Evolutionary conservation across 2,329 filamentous ascomycete genomes (phyloP).

Genomic region (Talaromyces amestolkiae): DNA sequence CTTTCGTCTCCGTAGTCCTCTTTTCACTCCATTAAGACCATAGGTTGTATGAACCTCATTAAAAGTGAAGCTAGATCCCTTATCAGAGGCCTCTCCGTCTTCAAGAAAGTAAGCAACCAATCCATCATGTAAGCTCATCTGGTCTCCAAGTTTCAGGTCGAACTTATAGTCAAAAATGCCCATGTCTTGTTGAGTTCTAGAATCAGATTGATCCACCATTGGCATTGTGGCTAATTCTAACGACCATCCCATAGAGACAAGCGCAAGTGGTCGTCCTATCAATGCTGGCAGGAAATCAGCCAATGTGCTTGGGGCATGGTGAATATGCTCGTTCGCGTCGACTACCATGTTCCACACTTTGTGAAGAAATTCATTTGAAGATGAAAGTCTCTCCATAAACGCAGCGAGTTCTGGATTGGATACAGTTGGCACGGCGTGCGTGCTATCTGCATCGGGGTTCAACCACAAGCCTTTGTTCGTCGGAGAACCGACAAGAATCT

Average conservation of each 20-base stretch:
- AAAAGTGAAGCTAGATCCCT: neutral
- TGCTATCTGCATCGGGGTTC: neutral
- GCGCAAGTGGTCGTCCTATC: slow-evolving; percentile 35
- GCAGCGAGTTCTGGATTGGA: neutral
- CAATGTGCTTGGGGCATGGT: neutral
- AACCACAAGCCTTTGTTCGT: neutral
- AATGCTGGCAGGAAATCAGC: slow-evolving; percentile 12
- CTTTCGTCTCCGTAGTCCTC: neutral
- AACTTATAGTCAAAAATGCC: neutral
- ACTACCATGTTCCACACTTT: neutral
- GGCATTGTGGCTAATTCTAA: slow-evolving; percentile 27
- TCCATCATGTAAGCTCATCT: neutral
- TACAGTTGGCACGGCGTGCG: neutral
- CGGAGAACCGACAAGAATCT: slow-evolving; percentile 18
- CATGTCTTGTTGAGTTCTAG: neutral
- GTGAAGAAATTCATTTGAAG: neutral
- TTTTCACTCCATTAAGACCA: neutral
- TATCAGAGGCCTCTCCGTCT: too few relatives aligned
- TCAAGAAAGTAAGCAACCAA: neutral
- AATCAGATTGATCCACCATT: neutral
- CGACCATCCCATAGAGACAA: slow-evolving; percentile 31
- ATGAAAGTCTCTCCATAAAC: neutral
- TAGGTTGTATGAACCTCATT: neutral
- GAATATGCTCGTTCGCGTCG: neutral
- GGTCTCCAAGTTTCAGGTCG: neutral